These are phyloP conservation scores for Rhodotorula toruloides DNA, from an alignment of 768 basidiomycete species.

Conservation along the genomic window DNA sequence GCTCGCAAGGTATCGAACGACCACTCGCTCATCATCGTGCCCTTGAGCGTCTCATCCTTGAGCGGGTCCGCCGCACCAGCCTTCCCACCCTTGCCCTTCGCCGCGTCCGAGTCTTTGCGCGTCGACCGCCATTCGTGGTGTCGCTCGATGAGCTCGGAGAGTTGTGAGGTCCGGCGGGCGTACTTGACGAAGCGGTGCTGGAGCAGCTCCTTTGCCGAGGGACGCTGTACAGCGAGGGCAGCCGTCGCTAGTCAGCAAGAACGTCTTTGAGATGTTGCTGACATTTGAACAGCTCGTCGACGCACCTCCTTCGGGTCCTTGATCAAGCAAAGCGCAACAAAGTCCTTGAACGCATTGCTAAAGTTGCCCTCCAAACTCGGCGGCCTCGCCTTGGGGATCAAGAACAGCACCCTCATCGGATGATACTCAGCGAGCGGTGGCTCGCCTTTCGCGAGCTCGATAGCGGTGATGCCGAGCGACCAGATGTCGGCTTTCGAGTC, in stretches of 20 bases:
- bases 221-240: constrained; percentile 58
- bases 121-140: constrained; percentile 67
- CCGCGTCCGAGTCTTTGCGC: constrained; percentile 48
- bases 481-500: constrained; percentile 95
- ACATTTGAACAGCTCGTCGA: neutral
- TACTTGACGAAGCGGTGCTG: constrained; percentile 86
- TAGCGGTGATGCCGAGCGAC: constrained; percentile 96
- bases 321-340: constrained; percentile 79
- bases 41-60: constrained; percentile 39
- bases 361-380: constrained; percentile 84
- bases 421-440: constrained; percentile 96
- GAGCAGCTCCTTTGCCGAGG: constrained; percentile 82
- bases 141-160: constrained; percentile 82
- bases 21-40: constrained; percentile 86
- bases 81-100: constrained; percentile 23
- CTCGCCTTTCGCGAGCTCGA: constrained; percentile 88
- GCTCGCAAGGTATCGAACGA: constrained; percentile 79
- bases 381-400: constrained; percentile 94
- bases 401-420: constrained; percentile 95
- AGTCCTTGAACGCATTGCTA: constrained; percentile 82
- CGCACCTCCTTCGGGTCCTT: constrained; percentile 79
- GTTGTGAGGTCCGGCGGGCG: constrained; percentile 73
- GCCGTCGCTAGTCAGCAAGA: too few relatives aligned
- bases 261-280: too few relatives aligned
- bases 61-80: constrained; percentile 3